Base-by-base conservation (phyloP, 2,329 filamentous ascomycete genomes). In the Cladophialophora exuberans region DNA sequence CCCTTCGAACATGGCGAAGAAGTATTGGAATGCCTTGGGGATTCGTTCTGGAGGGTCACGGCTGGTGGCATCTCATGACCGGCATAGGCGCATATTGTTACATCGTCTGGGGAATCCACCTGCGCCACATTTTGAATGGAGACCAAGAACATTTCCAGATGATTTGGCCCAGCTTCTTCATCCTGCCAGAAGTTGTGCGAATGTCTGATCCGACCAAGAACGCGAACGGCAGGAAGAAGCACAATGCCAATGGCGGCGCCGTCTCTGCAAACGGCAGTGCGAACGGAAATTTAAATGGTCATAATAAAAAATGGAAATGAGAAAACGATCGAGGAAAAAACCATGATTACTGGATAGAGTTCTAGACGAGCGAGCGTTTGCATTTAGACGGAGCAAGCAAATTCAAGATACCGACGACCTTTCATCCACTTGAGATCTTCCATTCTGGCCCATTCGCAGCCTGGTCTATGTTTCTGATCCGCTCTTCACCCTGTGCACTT, bases 71-170 rank as follows among this genome's bases (percentile, higher is more conserved):
- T 72, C 67, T 93, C 31, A 85, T 93, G 80, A 94, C 90, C 0
- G 89, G 89, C 10, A 76, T 86, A 30, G 90, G 90, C 69, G 89
- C 89, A 13, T 95, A 95, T 70, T 88, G 87, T 67, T 90, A 93
- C 68, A 90, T 95, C 63, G 77, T 84, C 11, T 95, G 90, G 89
- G 87, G 89, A 11, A 84, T 92, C 22, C 93, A 89, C 86, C 78
- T 94, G 15, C 83, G 89, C 35, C 85, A 87, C 59, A 90, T 88
- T 64, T 74, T 94, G 45, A 89, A 91, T 59, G 83, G 84, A 3
- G 79, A 79, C 41, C 87, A 90, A 65, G 82, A 88, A 36, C 83
- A 91, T 66, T 94, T 85, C 66, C 77, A 81, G 64, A 73, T 94
- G 52, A 66, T 81, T 47, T 95, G 90, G 89, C 82, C 85, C 1